Conservation (phyloP, 228 moss, liverwort and hornwort species). For the Sphagnum magellanicum region DNA sequence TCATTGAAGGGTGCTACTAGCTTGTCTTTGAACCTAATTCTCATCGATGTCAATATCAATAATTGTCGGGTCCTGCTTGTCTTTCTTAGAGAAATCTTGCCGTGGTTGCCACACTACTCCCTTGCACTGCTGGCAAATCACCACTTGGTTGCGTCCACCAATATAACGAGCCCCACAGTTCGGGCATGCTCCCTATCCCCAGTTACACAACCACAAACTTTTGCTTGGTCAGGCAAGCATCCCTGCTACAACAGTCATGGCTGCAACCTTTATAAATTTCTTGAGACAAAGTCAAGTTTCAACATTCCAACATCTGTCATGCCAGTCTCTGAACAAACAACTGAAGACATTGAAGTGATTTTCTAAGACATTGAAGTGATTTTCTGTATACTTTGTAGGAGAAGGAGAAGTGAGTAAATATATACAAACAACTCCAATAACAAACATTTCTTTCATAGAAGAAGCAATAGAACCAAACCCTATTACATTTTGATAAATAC, state of each 20-base stretch:
- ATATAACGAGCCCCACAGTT: conserved; percentile 89
- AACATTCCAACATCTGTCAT: neutral
- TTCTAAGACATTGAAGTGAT: neutral
- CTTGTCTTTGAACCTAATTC: conserved; percentile 13
- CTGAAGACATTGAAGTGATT: neutral
- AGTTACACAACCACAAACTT: conserved; percentile 1
- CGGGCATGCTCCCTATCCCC: conserved; percentile 73
- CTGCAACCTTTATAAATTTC: neutral
- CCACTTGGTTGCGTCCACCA: conserved; percentile 80
- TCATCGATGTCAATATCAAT: conserved; percentile 59
- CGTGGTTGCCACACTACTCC: conserved; percentile 99
- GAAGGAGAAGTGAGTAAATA: no score
- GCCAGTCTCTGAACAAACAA: neutral
- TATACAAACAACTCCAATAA: no score
- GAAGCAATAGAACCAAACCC: neutral
- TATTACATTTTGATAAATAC: neutral
- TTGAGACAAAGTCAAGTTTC: neutral
- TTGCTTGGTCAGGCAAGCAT: neutral
- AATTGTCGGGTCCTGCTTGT: conserved; percentile 65
- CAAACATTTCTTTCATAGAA: no score
- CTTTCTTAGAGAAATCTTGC: conserved; percentile 84
- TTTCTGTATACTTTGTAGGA: no score
- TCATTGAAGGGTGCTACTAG: no score
- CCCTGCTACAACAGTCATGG: no score
- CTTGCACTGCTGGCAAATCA: conserved; percentile 82